Conservation (phyloP, 2,329 filamentous ascomycete species). For the Calonectria multiphialidica region DNA sequence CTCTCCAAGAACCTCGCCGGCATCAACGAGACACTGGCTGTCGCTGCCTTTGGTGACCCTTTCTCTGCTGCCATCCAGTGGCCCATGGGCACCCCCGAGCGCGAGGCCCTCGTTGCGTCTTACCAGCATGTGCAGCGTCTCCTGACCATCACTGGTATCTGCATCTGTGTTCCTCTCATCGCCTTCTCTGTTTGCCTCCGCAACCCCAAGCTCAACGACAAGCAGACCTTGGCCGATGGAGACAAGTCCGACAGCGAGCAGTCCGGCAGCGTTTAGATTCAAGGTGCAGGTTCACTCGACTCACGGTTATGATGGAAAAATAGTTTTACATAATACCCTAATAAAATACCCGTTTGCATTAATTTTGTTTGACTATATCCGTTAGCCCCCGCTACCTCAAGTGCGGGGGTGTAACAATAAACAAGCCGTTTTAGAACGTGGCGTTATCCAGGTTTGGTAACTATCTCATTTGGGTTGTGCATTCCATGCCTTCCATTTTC, state of each 20-base stretch:
- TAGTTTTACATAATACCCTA: neutral
- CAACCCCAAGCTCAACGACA: constrained; percentile 59
- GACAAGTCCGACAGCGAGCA: constrained; percentile 28
- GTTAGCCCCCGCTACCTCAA: neutral
- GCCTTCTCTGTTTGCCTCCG: constrained; percentile 56
- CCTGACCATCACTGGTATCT: constrained; percentile 62
- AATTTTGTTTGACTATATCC: neutral
- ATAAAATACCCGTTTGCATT: constrained; percentile 7
- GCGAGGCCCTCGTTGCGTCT: constrained; percentile 55
- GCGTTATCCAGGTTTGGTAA: too few relatives aligned
- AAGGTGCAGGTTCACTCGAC: neutral
- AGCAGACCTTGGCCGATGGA: constrained; percentile 57
- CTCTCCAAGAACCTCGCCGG: constrained; percentile 53
- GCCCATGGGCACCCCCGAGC: constrained; percentile 57
- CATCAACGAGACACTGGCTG: constrained; percentile 54
- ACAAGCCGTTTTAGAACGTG: neutral
- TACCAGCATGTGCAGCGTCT: constrained; percentile 62
- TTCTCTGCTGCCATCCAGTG: constrained; percentile 50
- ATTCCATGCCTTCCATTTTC: too few relatives aligned
- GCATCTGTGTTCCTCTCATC: constrained; percentile 61
- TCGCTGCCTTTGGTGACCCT: constrained; percentile 51
- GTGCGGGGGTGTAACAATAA: neutral
- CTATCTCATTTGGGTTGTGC: too few relatives aligned
- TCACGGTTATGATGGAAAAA: neutral
- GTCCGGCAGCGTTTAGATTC: neutral